phyloP scores from a whole-genome alignment of 768 basidiomycete genomes.

The Erythrobasidium yunnanense region DNA sequence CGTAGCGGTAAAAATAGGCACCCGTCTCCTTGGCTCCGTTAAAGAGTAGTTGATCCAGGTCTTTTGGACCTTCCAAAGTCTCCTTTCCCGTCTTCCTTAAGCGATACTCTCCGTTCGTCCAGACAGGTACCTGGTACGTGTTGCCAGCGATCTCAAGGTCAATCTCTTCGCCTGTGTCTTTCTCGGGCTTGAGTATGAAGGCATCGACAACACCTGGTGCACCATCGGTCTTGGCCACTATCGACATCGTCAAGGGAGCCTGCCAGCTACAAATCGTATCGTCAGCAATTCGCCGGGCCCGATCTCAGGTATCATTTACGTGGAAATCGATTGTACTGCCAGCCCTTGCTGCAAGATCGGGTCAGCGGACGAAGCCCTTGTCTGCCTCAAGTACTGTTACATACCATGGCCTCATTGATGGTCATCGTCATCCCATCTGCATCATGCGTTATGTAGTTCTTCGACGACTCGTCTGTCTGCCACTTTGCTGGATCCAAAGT shows the following conservation, averaged over 20 bases:
- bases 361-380: too few species aligned
- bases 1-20: slow-evolving; percentile 13
- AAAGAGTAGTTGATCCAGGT: slow-evolving; percentile 2
- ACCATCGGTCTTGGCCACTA: slow-evolving; percentile 12
- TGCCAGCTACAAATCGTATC: background rate
- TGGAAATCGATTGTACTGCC: background rate
- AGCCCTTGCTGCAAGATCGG: too few species aligned
- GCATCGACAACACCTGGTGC: slow-evolving; percentile 17
- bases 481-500: too few species aligned
- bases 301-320: background rate
- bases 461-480: too few species aligned
- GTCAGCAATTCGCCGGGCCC: background rate
- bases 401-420: too few species aligned
- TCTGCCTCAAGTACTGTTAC: too few species aligned
- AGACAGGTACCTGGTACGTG: slow-evolving; percentile 17
- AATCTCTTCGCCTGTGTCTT: slow-evolving; percentile 13
- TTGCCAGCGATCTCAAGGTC: background rate
- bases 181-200: slow-evolving; percentile 10
- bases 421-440: too few species aligned
- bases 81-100: background rate
- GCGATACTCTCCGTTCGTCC: background rate
- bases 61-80: background rate
- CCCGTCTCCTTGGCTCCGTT: slow-evolving; percentile 1
- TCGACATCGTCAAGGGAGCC: slow-evolving; percentile 1
- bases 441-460: too few species aligned